phyloP scores from a whole-genome alignment of 2,329 filamentous ascomycete genomes.

The Colletotrichum camelliae region DNA sequence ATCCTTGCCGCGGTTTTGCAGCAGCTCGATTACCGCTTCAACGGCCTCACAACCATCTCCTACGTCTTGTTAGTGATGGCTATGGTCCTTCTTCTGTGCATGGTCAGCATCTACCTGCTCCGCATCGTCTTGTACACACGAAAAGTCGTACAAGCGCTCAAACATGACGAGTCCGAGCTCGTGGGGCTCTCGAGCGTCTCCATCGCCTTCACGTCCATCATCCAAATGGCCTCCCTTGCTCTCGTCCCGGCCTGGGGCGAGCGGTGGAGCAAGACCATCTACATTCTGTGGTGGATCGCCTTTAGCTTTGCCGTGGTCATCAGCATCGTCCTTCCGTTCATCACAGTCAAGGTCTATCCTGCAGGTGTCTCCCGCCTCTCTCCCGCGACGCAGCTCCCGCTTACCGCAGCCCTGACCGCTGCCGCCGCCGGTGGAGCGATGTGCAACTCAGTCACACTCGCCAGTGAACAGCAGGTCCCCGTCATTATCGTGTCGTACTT shows the following conservation, averaged over 20 bases:
- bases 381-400: constrained; percentile 39
- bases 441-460: constrained; percentile 32
- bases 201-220: constrained; percentile 35
- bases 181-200: constrained; percentile 41
- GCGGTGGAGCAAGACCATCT: constrained; percentile 29
- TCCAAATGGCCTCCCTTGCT: constrained; percentile 28
- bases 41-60: constrained; percentile 37
- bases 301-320: constrained; percentile 34
- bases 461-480: constrained; percentile 36
- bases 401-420: constrained; percentile 42
- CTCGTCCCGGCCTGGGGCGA: constrained; percentile 20
- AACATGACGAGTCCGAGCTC: constrained; percentile 35
- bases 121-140: constrained; percentile 35
- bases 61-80: constrained; percentile 43
- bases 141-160: constrained; percentile 33
- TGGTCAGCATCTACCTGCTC: constrained; percentile 34
- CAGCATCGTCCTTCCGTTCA: constrained; percentile 37
- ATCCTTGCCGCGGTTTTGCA: constrained; percentile 39
- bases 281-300: constrained; percentile 46
- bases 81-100: constrained; percentile 34
- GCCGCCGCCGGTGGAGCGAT: constrained; percentile 41
- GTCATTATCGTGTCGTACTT: constrained; percentile 45
- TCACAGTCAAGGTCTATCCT: constrained; percentile 40
- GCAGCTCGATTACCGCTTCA: constrained; percentile 44
- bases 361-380: constrained; percentile 36